Conservation (phyloP, 139 green algal species). For the Yamagishiella unicocca region DNA sequence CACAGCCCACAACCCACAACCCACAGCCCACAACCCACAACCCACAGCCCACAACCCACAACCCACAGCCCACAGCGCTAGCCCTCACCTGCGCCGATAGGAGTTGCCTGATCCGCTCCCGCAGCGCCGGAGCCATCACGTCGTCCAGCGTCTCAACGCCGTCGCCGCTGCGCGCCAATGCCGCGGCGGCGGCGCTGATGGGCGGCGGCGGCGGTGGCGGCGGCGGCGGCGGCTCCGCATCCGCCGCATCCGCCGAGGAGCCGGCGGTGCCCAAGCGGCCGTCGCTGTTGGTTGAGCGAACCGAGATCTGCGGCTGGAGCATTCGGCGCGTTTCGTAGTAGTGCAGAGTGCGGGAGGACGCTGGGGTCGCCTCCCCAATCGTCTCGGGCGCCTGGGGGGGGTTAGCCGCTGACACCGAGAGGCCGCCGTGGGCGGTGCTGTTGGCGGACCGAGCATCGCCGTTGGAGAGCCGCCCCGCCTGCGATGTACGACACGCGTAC, state of each 20-base stretch:
- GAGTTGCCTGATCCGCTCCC: slow-evolving; percentile 24
- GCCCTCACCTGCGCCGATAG: not conserved
- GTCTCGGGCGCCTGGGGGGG: too few relatives aligned
- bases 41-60: too few relatives aligned
- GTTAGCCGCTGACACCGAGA: too few relatives aligned
- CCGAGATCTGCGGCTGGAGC: not conserved
- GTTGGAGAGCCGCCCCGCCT: not conserved
- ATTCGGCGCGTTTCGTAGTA: too few relatives aligned
- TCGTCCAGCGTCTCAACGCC: slow-evolving; percentile 25
- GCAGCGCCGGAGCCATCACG: slow-evolving; percentile 38
- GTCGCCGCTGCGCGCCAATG: not conserved
- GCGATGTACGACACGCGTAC: too few relatives aligned
- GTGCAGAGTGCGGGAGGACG: too few relatives aligned
- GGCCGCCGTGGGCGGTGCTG: not conserved
- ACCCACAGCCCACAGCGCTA: too few relatives aligned
- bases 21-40: too few relatives aligned
- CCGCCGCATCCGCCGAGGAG: not conserved
- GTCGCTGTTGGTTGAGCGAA: not conserved
- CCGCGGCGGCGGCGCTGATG: not conserved
- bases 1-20: too few relatives aligned
- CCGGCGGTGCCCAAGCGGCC: not conserved
- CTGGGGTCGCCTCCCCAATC: too few relatives aligned
- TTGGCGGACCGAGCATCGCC: not conserved
- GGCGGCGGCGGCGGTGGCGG: not conserved
- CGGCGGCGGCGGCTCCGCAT: not conserved